Conservation (phyloP, 2,329 filamentous ascomycete genomes). For the Fusarium proliferatum region DNA sequence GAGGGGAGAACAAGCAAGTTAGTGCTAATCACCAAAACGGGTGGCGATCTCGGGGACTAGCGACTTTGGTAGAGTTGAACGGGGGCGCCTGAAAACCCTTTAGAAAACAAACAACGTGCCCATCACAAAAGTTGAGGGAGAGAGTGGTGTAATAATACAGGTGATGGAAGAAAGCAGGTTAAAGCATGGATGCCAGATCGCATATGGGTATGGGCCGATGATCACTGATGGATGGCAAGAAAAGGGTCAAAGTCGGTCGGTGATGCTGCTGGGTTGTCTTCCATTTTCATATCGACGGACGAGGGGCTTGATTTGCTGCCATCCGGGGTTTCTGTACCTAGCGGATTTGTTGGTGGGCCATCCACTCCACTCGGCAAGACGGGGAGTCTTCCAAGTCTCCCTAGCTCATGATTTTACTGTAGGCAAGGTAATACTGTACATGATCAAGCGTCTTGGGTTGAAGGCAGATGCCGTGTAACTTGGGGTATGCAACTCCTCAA, state of each 20-base stretch:
- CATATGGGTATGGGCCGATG: constrained; percentile 45
- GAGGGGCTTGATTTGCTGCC: constrained; percentile 41
- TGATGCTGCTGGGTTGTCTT: constrained; percentile 41
- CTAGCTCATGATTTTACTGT: background rate
- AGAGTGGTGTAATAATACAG: constrained; percentile 20
- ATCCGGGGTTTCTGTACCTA: constrained; percentile 28
- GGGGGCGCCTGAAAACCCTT: constrained; percentile 38
- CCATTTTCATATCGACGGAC: constrained; percentile 40
- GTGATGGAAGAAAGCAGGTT: constrained; percentile 9
- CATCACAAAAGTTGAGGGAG: constrained; percentile 27
- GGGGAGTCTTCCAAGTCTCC: constrained; percentile 19
- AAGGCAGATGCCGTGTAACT: constrained; percentile 13
- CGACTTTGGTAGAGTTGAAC: constrained; percentile 14
- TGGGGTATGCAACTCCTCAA: background rate
- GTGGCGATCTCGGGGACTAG: constrained; percentile 43
- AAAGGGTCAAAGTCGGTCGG: constrained; percentile 40
- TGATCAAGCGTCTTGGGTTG: background rate
- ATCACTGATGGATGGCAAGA: constrained; percentile 23
- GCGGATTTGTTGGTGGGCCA: constrained; percentile 31
- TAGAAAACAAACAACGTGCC: constrained; percentile 29
- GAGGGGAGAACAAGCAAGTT: constrained; percentile 33
- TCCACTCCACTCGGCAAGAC: constrained; percentile 28
- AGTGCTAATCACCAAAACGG: constrained; percentile 38
- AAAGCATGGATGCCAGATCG: constrained; percentile 31
- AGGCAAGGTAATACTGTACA: no score